phyloP scores from a whole-genome alignment of 108 stramenopile species.

The Asterionellopsis glacialis region DNA sequence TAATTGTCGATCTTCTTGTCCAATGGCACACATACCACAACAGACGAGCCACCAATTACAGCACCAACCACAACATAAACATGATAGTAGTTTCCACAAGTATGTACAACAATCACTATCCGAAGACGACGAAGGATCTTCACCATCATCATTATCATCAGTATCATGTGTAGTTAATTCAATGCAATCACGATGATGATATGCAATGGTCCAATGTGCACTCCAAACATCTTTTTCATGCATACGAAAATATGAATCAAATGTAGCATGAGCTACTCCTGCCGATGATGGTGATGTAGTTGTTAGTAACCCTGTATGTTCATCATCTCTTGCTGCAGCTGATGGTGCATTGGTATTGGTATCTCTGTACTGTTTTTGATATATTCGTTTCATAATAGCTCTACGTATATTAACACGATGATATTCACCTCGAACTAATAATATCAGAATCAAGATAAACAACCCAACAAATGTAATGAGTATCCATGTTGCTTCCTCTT shows the following conservation, averaged over 20 bases:
- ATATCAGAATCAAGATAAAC: neutral
- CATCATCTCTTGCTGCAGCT: too few species aligned
- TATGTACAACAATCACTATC: conserved; percentile 25
- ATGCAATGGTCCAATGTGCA: conserved; percentile 1
- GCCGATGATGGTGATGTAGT: too few species aligned
- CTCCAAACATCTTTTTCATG: conserved; percentile 25
- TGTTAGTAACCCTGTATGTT: too few species aligned
- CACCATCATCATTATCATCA: conserved; percentile 8
- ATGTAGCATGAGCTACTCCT: neutral
- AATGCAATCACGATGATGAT: neutral
- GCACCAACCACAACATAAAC: conserved; percentile 24
- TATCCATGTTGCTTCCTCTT: too few species aligned
- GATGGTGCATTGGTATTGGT: too few species aligned
- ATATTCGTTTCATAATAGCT: conserved; percentile 1
- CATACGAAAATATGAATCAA: neutral
- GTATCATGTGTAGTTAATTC: conserved; percentile 21
- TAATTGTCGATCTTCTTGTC: conserved; percentile 49
- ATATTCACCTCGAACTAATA: neutral
- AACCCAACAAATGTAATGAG: neutral
- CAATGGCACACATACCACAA: conserved; percentile 51
- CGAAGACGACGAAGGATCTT: neutral
- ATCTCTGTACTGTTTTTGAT: neutral
- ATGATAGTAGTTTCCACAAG: conserved; percentile 17
- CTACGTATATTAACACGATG: neutral
- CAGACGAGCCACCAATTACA: conserved; percentile 34